phyloP scores from a whole-genome alignment of 371 early-diverging fungal species.

The Conidiobolus incongruus region DNA sequence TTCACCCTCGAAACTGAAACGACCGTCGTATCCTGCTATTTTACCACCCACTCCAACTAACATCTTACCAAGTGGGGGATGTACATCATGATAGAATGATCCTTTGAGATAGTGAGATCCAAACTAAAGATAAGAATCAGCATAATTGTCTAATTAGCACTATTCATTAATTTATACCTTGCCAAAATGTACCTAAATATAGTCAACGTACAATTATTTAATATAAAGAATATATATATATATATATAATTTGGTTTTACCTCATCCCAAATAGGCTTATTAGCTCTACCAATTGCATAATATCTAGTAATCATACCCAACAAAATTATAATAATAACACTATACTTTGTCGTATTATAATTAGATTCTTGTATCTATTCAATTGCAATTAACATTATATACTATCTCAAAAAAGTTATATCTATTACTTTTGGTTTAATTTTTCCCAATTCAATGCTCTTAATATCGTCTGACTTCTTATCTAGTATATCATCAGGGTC shows the following conservation, averaged over 20 bases:
- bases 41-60: conserved; percentile 81
- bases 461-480: too few relatives aligned
- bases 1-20: conserved; percentile 62
- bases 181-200: conserved; percentile 8
- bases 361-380: too few relatives aligned
- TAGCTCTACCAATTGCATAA: conserved; percentile 18
- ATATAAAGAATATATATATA: conserved; percentile 8
- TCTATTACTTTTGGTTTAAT: too few relatives aligned
- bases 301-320: conserved; percentile 16
- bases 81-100: conserved; percentile 97
- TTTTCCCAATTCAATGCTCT: too few relatives aligned
- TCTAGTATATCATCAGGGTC: too few relatives aligned
- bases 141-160: background rate
- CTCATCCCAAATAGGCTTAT: conserved; percentile 22
- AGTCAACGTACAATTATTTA: conserved; percentile 8
- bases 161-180: conserved; percentile 4
- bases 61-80: conserved; percentile 99
- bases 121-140: conserved; percentile 24
- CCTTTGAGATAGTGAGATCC: conserved; percentile 85
- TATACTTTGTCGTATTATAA: too few relatives aligned
- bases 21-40: conserved; percentile 72
- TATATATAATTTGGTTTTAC: too few relatives aligned
- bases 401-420: too few relatives aligned
- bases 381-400: too few relatives aligned
- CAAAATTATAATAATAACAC: too few relatives aligned